phyloP scores from a whole-genome alignment of 2,329 filamentous ascomycete genomes.

The Epichloe bromicola region DNA sequence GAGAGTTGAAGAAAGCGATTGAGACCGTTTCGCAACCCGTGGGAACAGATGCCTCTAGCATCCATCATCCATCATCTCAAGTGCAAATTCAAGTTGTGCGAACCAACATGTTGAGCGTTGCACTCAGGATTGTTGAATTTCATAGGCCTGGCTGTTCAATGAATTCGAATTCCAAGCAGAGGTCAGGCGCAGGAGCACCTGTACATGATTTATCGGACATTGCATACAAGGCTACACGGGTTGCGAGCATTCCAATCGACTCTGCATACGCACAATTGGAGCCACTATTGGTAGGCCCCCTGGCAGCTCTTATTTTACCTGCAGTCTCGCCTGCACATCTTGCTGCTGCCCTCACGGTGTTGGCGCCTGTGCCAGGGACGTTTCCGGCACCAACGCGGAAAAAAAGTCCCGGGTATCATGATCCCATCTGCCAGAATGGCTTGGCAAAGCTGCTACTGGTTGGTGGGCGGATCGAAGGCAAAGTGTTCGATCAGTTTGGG shows the following conservation, averaged over 20 bases:
- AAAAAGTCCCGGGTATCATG: constrained; percentile 70
- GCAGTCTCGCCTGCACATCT: constrained; percentile 73
- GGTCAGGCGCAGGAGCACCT: constrained; percentile 21
- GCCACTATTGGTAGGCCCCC: constrained; percentile 66
- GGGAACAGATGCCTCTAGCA: constrained; percentile 9
- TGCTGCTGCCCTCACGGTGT: constrained; percentile 64
- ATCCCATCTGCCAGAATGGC: constrained; percentile 63
- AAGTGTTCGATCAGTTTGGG: constrained; percentile 65
- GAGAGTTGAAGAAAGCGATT: constrained; percentile 31
- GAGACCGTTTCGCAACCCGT: constrained; percentile 25
- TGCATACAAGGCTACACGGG: constrained; percentile 36
- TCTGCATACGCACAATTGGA: constrained; percentile 47
- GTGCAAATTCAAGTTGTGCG: constrained; percentile 75
- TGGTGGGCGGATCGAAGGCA: constrained; percentile 76
- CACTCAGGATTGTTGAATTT: constrained; percentile 77
- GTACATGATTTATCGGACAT: constrained; percentile 40
- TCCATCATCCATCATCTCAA: constrained; percentile 38
- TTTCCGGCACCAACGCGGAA: constrained; percentile 71
- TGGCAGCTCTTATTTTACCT: constrained; percentile 72
- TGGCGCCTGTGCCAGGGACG: constrained; percentile 55
- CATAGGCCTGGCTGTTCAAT: constrained; percentile 41
- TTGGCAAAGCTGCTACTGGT: constrained; percentile 79
- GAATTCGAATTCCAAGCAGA: constrained; percentile 17
- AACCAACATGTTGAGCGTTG: constrained; percentile 77
- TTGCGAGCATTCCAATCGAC: constrained; percentile 19